phyloP scores from a whole-genome alignment of 2,329 filamentous ascomycete species.

The Diaporthe amygdali region DNA sequence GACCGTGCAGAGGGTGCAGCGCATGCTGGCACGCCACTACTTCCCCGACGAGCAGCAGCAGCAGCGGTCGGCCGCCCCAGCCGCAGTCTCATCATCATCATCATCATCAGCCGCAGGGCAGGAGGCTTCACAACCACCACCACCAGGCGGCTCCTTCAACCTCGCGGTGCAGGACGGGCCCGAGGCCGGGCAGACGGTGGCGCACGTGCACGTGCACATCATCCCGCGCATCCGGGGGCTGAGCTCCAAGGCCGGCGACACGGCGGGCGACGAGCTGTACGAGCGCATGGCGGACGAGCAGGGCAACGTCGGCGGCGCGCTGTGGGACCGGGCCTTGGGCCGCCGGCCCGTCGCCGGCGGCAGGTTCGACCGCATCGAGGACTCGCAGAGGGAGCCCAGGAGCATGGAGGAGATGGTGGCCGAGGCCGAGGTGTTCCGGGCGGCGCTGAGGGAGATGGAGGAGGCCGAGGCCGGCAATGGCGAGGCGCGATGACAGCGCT shows the following conservation, averaged over 20 bases:
- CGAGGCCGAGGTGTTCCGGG: slow-evolving; percentile 74
- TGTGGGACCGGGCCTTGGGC: slow-evolving; percentile 56
- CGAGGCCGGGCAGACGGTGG: slow-evolving; percentile 90
- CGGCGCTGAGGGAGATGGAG: slow-evolving; percentile 51
- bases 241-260: slow-evolving; percentile 43
- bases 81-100: slow-evolving; percentile 46
- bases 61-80: background rate
- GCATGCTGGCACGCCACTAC: slow-evolving; percentile 69
- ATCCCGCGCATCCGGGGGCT: slow-evolving; percentile 74
- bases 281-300: slow-evolving; percentile 81
- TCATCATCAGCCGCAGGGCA: slow-evolving; percentile 33
- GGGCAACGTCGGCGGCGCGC: slow-evolving; percentile 77
- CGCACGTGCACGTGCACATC: slow-evolving; percentile 92
- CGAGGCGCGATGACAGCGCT: slow-evolving; percentile 46
- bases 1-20: slow-evolving; percentile 83
- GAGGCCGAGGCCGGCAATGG: slow-evolving; percentile 30
- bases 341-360: slow-evolving; percentile 55
- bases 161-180: slow-evolving; percentile 93
- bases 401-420: slow-evolving; percentile 76
- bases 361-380: slow-evolving; percentile 73
- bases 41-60: slow-evolving; percentile 40
- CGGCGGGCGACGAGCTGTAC: slow-evolving; percentile 76
- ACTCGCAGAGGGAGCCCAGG: slow-evolving; percentile 70
- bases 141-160: slow-evolving; percentile 78
- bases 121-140: background rate